A percentile compares a stretch with the other conserved stretches of the same genome.
phyloP scores from a whole-genome alignment of 75 land plant species.

The Selaginella moellendorffii region DNA sequence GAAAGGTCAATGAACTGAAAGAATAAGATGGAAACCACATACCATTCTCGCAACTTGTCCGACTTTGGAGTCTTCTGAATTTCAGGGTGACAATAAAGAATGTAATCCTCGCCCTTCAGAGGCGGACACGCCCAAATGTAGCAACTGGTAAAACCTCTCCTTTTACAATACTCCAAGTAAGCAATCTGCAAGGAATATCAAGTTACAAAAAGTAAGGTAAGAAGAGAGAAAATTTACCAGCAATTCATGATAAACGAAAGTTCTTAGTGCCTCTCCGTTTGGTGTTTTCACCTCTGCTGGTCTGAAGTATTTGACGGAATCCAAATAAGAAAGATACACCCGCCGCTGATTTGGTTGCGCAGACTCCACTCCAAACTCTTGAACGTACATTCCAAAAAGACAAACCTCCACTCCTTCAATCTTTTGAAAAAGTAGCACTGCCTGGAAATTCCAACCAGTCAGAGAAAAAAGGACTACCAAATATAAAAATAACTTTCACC shows the following conservation, averaged over 20 bases:
- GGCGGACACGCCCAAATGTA: slow-evolving; percentile 8
- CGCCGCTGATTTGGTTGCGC: slow-evolving; percentile 3
- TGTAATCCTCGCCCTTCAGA: slow-evolving; percentile 6
- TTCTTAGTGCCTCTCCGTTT: background rate
- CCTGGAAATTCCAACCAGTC: background rate
- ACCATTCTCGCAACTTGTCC: slow-evolving; percentile 5
- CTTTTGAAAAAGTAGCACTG: background rate
- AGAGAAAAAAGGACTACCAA: too few species aligned
- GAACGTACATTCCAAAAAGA: slow-evolving; percentile 1
- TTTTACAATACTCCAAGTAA: slow-evolving; percentile 9
- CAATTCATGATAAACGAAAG: slow-evolving; percentile 1
- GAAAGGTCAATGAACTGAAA: background rate
- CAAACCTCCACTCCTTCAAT: slow-evolving; percentile 8
- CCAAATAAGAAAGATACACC: slow-evolving; percentile 9
- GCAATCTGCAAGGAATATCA: background rate
- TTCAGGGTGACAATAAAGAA: slow-evolving; percentile 7
- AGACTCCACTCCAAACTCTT: slow-evolving; percentile 5
- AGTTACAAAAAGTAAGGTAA: background rate
- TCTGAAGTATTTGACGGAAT: slow-evolving; percentile 6
- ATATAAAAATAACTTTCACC: too few species aligned
- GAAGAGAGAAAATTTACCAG: background rate
- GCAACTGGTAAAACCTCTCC: background rate
- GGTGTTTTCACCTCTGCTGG: background rate
- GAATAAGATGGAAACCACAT: background rate
- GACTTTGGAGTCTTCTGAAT: slow-evolving; percentile 8